Evolutionary conservation across 192 early-diverging fungal species (phyloP), one percentile per base, ranked within the genome.

Genomic region (Entomortierella parvispora): DNA sequence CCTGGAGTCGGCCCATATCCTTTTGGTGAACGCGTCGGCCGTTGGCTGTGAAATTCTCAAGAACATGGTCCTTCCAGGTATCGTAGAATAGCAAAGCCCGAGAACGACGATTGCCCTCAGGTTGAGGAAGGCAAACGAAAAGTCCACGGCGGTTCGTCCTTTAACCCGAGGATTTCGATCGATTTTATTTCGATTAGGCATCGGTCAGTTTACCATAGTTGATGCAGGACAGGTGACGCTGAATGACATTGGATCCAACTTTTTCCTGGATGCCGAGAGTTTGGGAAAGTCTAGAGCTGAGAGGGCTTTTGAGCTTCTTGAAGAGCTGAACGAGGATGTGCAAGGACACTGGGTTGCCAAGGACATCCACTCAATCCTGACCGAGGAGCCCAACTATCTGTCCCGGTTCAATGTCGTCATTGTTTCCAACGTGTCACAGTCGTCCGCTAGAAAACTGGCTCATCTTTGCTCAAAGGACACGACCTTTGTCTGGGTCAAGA

Each of bases 21-120:
- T 93, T 44, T 86, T 97, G 20, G 62, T 99, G 49, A 92, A 95
- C 67, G 95, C 87, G 25, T 88, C 91, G 15, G 91, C 93, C 1
- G 89, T 91, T 17, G 96, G 93, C 3, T 91, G 94, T 37, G 97
- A 99, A 77, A 87, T 90, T 26, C 84, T 99, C 45, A 99, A 99
- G 79, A 97, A 99, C 71, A 85, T 99, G 28, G 89, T 98, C 52
- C 85, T 99, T 55, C 96, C 97, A 76, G 97, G 97, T 93, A 86
- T 9, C 5, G 37, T 40, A 12, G n/a, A n/a, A n/a, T n/a, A n/a
- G n/a, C n/a, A n/a, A n/a, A n/a, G n/a, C n/a, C n/a, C n/a, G n/a
- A n/a, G n/a, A n/a, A n/a, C n/a, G n/a, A n/a, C n/a, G n/a, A n/a
- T n/a, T n/a, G n/a, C n/a, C n/a, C n/a, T n/a, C n/a, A n/a, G n/a